Conservation (phyloP, 2,329 filamentous ascomycete species). For the Penicillium oxalicum region DNA sequence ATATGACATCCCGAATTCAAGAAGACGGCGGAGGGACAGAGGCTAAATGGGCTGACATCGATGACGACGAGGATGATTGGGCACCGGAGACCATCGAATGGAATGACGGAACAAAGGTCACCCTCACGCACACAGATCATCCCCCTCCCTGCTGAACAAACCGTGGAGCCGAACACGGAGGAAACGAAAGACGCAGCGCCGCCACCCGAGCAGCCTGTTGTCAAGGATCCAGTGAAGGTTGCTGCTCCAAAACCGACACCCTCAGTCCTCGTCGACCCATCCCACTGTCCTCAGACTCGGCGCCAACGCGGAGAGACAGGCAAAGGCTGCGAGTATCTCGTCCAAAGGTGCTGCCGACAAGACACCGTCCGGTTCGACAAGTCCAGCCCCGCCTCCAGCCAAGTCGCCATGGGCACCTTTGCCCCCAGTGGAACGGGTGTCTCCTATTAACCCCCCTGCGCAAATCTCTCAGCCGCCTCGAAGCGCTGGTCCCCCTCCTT, state of each 20-base stretch:
- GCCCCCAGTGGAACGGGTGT: conserved; percentile 75
- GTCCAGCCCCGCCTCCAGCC: conserved; percentile 55
- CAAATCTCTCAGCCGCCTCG: conserved; percentile 43
- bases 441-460: conserved; percentile 56
- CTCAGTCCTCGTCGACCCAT: conserved; percentile 45
- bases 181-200: conserved; percentile 20
- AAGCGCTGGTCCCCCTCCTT: conserved; percentile 44
- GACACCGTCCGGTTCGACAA: conserved; percentile 43
- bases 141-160: conserved; percentile 10
- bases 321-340: conserved; percentile 39
- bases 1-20: conserved; percentile 59
- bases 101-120: conserved; percentile 64
- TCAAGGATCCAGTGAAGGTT: conserved; percentile 24
- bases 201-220: conserved; percentile 16
- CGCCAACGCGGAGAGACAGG: conserved; percentile 42
- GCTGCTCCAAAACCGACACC: conserved; percentile 33
- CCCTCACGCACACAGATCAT: conserved; percentile 44
- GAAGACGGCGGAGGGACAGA: conserved; percentile 57
- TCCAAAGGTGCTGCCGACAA: conserved; percentile 51
- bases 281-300: conserved; percentile 46
- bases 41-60: conserved; percentile 63
- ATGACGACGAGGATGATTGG: conserved; percentile 65
- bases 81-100: conserved; percentile 62
- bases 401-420: conserved; percentile 91
- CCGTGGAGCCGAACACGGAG: conserved; percentile 16